Conservation (phyloP, 257 asterid species). For the Phtheirospermum japonicum region DNA sequence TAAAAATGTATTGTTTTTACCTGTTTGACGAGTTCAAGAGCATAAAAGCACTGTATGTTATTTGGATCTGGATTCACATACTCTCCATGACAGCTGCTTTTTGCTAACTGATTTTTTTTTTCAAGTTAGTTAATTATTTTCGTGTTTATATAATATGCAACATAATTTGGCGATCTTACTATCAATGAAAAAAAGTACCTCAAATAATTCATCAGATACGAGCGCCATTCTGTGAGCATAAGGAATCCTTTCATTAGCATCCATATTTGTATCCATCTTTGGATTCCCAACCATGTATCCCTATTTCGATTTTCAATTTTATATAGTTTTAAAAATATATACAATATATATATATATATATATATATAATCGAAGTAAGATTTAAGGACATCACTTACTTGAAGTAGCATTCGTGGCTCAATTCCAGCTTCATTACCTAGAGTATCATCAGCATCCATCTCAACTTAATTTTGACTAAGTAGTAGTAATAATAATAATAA, state of each 20-base stretch:
- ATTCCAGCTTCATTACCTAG: no score
- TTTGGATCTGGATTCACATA: constrained; percentile 37
- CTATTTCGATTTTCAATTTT: no score
- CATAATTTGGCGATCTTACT: background rate
- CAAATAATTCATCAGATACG: constrained; percentile 34
- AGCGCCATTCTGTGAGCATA: constrained; percentile 54
- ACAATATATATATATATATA: no score
- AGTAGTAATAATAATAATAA: no score
- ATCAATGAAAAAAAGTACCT: constrained; percentile 11
- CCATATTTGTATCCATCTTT: background rate
- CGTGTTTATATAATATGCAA: background rate
- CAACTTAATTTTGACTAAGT: no score
- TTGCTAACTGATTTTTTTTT: constrained; percentile 34
- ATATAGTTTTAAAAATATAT: no score
- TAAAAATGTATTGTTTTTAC: constrained; percentile 11
- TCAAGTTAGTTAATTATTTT: background rate
- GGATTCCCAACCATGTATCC: constrained; percentile 53
- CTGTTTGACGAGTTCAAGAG: constrained; percentile 32
- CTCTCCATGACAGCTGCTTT: constrained; percentile 41
- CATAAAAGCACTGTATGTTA: constrained; percentile 31
- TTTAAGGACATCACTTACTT: no score
- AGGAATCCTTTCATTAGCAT: constrained; percentile 33
- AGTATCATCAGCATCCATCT: no score
- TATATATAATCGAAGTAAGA: no score
- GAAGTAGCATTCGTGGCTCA: no score